A percentile compares a stretch with the other conserved stretches of the same genome.
These are phyloP conservation scores for Cladosporium sp. DNA, from an alignment of 2,329 filamentous ascomycete species.

Conservation along the genomic window DNA sequence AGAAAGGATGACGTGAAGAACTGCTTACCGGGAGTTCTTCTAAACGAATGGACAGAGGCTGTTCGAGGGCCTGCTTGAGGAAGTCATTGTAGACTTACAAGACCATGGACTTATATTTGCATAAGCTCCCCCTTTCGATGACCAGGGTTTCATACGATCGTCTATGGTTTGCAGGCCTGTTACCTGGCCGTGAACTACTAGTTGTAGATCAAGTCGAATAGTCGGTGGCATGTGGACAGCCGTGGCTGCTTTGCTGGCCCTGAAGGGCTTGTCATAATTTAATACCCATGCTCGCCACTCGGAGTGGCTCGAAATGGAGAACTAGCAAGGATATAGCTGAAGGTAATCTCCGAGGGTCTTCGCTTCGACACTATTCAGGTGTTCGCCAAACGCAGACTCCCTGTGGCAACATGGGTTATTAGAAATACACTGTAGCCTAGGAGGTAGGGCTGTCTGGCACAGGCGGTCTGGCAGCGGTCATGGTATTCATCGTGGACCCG, in stretches of 20 bases:
- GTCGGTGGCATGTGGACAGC: not conserved
- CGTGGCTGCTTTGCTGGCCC: conserved; percentile 8
- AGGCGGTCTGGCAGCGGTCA: no score
- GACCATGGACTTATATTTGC: conserved; percentile 10
- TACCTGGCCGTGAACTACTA: not conserved
- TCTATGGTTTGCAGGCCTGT: conserved; percentile 5
- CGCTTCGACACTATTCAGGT: not conserved
- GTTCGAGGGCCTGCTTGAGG: conserved; percentile 11
- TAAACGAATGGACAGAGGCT: conserved; percentile 15
- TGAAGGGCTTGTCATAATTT: conserved; percentile 4
- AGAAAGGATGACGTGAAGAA: conserved; percentile 4
- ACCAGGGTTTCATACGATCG: conserved; percentile 5
- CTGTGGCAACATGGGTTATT: no score
- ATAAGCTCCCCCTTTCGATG: conserved; percentile 12
- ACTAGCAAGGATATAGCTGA: conserved; percentile 2
- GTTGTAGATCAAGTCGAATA: conserved; percentile 13
- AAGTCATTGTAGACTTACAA: conserved; percentile 12
- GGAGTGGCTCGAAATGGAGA: not conserved
- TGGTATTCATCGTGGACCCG: no score
- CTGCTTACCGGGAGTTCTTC: conserved; percentile 7
- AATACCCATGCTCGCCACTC: conserved; percentile 9
- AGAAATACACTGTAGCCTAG: no score
- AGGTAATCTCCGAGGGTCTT: conserved; percentile 9
- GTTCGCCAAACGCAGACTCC: not conserved
- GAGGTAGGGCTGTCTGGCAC: no score